phyloP scores from a whole-genome alignment of 768 basidiomycete genomes.

The Termitomyces sp. region DNA sequence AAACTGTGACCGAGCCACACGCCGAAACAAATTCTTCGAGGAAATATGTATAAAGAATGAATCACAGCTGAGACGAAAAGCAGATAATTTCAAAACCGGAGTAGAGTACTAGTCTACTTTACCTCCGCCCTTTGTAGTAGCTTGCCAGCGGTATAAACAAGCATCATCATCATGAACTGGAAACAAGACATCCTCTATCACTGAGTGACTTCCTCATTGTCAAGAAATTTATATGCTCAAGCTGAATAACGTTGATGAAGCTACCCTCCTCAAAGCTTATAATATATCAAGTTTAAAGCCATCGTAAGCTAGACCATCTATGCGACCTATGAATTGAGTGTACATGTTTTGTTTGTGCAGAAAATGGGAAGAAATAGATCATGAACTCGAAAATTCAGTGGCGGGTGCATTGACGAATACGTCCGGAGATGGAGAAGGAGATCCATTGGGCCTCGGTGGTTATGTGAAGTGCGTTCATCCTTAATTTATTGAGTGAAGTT shows the following conservation, averaged over 20 bases:
- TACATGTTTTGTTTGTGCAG: conserved; percentile 29
- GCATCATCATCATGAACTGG: too few relatives aligned
- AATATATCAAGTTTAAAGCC: conserved; percentile 75
- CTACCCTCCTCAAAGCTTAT: conserved; percentile 81
- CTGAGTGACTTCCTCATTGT: background rate
- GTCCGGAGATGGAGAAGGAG: conserved; percentile 57
- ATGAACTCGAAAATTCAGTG: conserved; percentile 74
- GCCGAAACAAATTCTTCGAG: too few relatives aligned
- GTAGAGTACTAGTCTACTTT: too few relatives aligned
- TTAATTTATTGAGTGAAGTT: conserved; percentile 2
- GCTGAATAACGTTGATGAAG: conserved; percentile 73
- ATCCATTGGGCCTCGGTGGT: conserved; percentile 75
- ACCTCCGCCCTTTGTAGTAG: too few relatives aligned
- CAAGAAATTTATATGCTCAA: conserved; percentile 41
- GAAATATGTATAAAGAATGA: too few relatives aligned
- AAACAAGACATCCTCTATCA: background rate
- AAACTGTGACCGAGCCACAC: too few relatives aligned
- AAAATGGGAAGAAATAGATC: conserved; percentile 87
- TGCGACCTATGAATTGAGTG: background rate
- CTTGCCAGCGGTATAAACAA: too few relatives aligned
- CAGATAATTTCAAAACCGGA: too few relatives aligned
- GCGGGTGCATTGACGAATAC: conserved; percentile 63
- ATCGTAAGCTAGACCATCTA: conserved; percentile 39
- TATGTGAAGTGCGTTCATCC: conserved; percentile 46
- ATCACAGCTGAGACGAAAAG: too few relatives aligned